Evolutionary conservation across 2,329 filamentous ascomycete species (phyloP), one percentile per base, ranked within the genome.

Genomic region (Fusarium sterilihyphosum): DNA sequence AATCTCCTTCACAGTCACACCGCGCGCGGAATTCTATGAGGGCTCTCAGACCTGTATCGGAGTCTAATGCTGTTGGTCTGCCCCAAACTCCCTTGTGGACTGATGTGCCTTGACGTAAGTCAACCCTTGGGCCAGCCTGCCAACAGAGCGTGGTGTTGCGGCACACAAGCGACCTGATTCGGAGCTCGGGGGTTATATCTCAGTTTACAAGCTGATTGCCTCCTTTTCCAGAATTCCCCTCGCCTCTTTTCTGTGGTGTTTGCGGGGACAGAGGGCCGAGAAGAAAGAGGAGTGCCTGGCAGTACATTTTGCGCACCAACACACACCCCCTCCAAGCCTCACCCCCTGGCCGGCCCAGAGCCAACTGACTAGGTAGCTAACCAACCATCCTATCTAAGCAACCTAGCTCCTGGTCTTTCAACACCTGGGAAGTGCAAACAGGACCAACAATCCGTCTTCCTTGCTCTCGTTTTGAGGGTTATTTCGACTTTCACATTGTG

Each of bases 31-130:
- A 67, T 71, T 61, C 33, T 31, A 37, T 37, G 46, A 75, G 59
- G 73, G 59, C 60, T 64, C 38, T 41, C 62, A 70, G 59, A 57
- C 66, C 61, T 70, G 62, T 63, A 74, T 68, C 53, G 43, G 69
- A 64, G 61, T 70, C 71, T 67, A 67, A 65, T 77, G 68, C 63
- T 57, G 70, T 77, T 78, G 72, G 77, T 67, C 65, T 76, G 54
- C 62, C 63, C 58, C 67, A 65, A 66, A 61, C 60, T 70, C 54
- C 64, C 61, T 66, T 78, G 73, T 78, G 75, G 77, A 77, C 73
- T 75, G 73, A 78, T 73, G 73, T 71, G 61, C 71, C 73, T 80
- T 78, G 78, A 79, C 78, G 75, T 79, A 79, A 75, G 72, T 77
- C 70, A 71, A 70, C 52, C 63, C 66, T 61, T 57, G 60, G 65